Base-by-base conservation (phyloP, 352 stramenopile genomes). In the Globisporangium cederbergense region DNA sequence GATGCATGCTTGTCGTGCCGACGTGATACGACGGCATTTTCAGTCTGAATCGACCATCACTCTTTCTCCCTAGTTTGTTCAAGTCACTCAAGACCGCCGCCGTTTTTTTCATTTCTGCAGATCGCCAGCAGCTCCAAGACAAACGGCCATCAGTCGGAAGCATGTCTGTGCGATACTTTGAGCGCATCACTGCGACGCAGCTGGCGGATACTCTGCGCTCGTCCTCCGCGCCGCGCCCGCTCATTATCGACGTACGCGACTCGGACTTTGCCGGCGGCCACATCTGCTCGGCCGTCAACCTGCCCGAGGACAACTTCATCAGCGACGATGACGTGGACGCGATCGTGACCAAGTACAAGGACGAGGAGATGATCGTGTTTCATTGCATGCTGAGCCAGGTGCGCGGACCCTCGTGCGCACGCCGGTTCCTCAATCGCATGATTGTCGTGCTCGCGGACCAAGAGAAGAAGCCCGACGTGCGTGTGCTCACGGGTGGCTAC, bases 381-480 rank as follows among this genome's bases (percentile, higher is more conserved):
- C 87, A 96, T 72, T 96, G 87, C 75, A 94, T 94, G 83, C 76
- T 96, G 73, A 96, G 84, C 42, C 87, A 95, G 67, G 74, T 95
- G 49, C 87, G 87, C 42, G 87, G 84, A 1, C 87, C 87, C 18
- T 83, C 76, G n/a, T 95, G 87, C 58, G 87, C 87, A 45, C 79
- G 81, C 49, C 83, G 87, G 32, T 93, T 95, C 59, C 75, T 85
- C 59, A 70, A 73, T 59, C 83, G 87, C 40, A 75, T 93, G 69
- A 67, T 77, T 0, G 60, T 80, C 30, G 65, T 88, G 51, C 57
- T 89, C 20, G 70, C 85, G 28, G 73, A 75, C n/a, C 70, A 52
- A 6, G 74, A 74, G 2, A 63, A 75, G 42, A 79, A 78, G 56
- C 87, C 84, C 2, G 66, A 69, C 34, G 75, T 95, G 46, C 72